These are phyloP conservation scores for Eremomyces bilateralis DNA, from an alignment of 495 filamentous ascomycete species.

Conservation along the genomic window DNA sequence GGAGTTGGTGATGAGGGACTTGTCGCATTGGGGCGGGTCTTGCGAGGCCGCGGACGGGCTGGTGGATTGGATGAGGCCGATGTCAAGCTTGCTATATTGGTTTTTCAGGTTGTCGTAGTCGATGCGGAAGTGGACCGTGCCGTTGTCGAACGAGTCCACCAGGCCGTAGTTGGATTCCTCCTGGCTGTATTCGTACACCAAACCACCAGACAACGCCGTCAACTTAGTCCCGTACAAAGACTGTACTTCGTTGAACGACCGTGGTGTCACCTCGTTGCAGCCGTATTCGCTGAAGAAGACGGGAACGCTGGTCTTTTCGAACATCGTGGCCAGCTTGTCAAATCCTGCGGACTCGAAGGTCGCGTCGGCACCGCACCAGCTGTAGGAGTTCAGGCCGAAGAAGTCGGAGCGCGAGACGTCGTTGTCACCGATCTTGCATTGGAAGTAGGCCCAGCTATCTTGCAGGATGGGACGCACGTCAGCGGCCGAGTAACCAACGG, in stretches of 20 bases:
- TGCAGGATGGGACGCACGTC: constrained; percentile 62
- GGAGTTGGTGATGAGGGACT: constrained; percentile 34
- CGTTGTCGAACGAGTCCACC: constrained; percentile 43
- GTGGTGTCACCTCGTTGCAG: constrained; percentile 64
- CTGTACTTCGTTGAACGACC: constrained; percentile 62
- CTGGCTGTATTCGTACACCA: constrained; percentile 75
- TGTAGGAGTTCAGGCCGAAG: constrained; percentile 90
- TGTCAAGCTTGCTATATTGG: constrained; percentile 55
- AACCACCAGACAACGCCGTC: constrained; percentile 64
- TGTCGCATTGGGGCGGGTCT: constrained; percentile 33
- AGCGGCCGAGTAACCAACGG: constrained; percentile 86
- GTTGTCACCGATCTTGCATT: constrained; percentile 46
- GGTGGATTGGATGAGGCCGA: constrained; percentile 36
- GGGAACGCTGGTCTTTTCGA: constrained; percentile 51
- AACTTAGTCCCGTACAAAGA: constrained; percentile 65
- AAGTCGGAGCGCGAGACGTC: constrained; percentile 55
- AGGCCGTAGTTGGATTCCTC: constrained; percentile 57
- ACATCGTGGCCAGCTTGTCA: constrained; percentile 45
- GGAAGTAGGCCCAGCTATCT: constrained; percentile 67
- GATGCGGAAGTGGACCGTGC: constrained; percentile 34
- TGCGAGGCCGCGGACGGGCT: constrained; percentile 29
- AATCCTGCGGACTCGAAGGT: constrained; percentile 49
- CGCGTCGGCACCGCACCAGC: constrained; percentile 63
- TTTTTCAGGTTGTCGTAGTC: constrained; percentile 60
- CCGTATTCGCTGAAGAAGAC: constrained; percentile 96